Base-by-base conservation (phyloP, 371 early-diverging fungal genomes). In the Actinomortierella ambigua region DNA sequence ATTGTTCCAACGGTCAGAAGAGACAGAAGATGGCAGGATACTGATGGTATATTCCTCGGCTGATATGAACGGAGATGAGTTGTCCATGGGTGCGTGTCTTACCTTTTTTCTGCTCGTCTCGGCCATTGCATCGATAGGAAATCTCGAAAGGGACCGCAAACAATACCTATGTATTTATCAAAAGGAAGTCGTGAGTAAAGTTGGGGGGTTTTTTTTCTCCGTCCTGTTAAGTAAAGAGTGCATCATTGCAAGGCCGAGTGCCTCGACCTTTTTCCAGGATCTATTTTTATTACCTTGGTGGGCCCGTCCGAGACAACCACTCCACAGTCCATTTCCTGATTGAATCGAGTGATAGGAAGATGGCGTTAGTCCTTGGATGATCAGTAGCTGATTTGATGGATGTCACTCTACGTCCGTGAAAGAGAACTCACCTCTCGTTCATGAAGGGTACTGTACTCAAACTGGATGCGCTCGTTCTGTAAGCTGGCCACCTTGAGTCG, bases 271-370 rank as follows among this genome's bases (percentile, higher is more conserved):
- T 15, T 13, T 1, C 17, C 14, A 26, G 14, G 20, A 39, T 2
- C 0, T 47, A 29, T 39, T 60, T n/a, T n/a, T n/a, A n/a, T n/a
- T 34, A 73, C 73, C 53, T 66, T 73, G 23, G 73, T 73, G 9
- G 73, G 73, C 15, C 63, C 66, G 46, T 73, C 67, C 7, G 56
- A 9, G 23, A 58, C 62, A 14, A 73, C 62, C 42, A 73, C n/a
- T 39, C 63, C 51, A 22, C 73, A 73, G n/a, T 73, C 73, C 73
- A 73, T 66, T 18, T 73, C 66, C 73, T 73, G 28, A 11, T 48
- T 48, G 15, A 11, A 48, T 3, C 11, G 22, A 48, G 22, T 2
- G 24, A 20, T 22, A 48, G 15, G 24, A 18, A 48, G 17, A n/a
- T 5, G 3, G 20, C 17, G 17, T 20, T n/a, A 15, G n/a, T 6